phyloP scores from a whole-genome alignment of 768 basidiomycete species.

The Mycena venus region DNA sequence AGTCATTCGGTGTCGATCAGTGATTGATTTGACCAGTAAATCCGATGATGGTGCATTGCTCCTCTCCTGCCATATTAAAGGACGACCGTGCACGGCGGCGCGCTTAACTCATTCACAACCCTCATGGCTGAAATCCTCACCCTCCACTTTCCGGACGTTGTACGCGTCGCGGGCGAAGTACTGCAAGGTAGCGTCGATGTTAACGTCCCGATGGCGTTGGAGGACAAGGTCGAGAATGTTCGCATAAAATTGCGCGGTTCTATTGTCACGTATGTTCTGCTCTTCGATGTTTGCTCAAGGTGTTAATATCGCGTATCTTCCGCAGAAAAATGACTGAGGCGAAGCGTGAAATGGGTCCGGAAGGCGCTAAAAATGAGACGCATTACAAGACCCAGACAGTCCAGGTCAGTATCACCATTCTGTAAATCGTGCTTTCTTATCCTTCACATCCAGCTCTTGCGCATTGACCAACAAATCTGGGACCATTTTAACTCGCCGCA shows the following conservation, averaged over 20 bases:
- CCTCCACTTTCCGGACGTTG: slow-evolving; percentile 19
- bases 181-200: slow-evolving; percentile 32
- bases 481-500: slow-evolving; percentile 21
- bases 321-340: slow-evolving; percentile 25
- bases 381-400: slow-evolving; percentile 22
- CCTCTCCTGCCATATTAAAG: neutral
- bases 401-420: neutral
- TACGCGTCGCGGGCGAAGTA: slow-evolving; percentile 31
- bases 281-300: neutral
- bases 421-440: neutral
- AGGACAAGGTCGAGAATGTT: slow-evolving; percentile 32
- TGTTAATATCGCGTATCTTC: neutral
- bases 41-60: neutral
- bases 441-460: slow-evolving; percentile 2
- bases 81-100: neutral
- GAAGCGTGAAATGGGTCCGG: neutral
- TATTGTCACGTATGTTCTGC: slow-evolving; percentile 29
- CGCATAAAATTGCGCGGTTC: slow-evolving; percentile 30
- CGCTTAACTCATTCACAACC: neutral
- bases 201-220: slow-evolving; percentile 5
- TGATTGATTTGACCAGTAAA: neutral
- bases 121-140: slow-evolving; percentile 23
- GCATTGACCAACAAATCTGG: slow-evolving; percentile 26
- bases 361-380: slow-evolving; percentile 8
- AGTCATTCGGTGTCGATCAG: neutral